Evolutionary conservation across 495 filamentous ascomycete genomes (phyloP).

Genomic region (Saxispiralis lemnorum): DNA sequence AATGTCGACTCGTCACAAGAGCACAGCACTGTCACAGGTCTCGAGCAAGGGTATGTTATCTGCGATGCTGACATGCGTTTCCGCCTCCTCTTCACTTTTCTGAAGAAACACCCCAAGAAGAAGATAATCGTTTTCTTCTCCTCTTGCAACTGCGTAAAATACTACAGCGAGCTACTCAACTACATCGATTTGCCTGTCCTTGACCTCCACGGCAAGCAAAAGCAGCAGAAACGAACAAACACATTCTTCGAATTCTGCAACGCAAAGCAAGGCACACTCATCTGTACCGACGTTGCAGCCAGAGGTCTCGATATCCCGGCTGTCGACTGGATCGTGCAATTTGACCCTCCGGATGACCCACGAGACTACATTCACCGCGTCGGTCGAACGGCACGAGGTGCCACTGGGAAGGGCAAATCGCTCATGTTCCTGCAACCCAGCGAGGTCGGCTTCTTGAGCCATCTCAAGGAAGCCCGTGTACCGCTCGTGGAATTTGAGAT

Average conservation of each 20-base stretch:
- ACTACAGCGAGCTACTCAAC: conserved; percentile 83
- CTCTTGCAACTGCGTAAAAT: conserved; percentile 85
- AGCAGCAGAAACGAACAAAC: conserved; percentile 91
- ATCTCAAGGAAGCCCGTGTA: conserved; percentile 79
- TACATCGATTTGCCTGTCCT: conserved; percentile 93
- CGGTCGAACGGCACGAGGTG: conserved; percentile 79
- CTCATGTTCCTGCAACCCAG: conserved; percentile 84
- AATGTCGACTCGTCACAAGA: conserved; percentile 72
- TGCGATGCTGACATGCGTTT: conserved; percentile 90
- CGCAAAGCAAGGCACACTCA: conserved; percentile 70
- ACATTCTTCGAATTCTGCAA: conserved; percentile 99
- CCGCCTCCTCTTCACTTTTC: conserved; percentile 83
- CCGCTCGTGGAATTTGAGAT: conserved; percentile 95
- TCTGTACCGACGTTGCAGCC: conserved; percentile 93
- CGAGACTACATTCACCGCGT: conserved; percentile 93
- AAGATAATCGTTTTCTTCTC: conserved; percentile 97
- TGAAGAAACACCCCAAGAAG: conserved; percentile 79
- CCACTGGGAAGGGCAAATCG: conserved; percentile 63
- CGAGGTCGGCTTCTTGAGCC: conserved; percentile 80
- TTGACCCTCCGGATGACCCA: conserved; percentile 82
- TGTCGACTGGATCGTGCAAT: conserved; percentile 92
- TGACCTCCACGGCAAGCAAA: conserved; percentile 78
- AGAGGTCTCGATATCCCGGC: conserved; percentile 83
- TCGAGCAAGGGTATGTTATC: conserved; percentile 89
- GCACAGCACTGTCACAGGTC: conserved; percentile 70